Percentiles rank a stretch among this genome's conserved stretches.
Conservation (phyloP, 1,139 yeast species). For the Saccharomyces uvarum region DNA sequence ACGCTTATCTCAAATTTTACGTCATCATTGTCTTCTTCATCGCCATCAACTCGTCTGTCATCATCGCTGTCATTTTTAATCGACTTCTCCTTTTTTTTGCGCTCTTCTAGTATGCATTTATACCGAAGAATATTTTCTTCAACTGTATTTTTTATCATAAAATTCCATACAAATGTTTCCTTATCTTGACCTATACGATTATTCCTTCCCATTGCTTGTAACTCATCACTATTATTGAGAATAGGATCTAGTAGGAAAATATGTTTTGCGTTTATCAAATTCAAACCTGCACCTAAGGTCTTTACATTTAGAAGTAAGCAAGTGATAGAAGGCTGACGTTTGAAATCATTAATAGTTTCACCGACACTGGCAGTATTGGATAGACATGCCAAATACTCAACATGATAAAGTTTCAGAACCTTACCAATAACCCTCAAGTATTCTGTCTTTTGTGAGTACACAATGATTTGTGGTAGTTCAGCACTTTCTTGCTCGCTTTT, state of each 20-base stretch:
- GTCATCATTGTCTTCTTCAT: constrained; percentile 6
- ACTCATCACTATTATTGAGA: constrained; percentile 77
- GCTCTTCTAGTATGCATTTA: constrained; percentile 24
- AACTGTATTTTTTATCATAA: constrained; percentile 75
- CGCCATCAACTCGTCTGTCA: constrained; percentile 1
- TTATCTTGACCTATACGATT: constrained; percentile 84
- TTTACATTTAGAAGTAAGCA: constrained; percentile 79
- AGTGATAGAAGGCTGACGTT: constrained; percentile 56
- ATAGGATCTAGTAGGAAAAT: constrained; percentile 86
- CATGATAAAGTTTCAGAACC: constrained; percentile 57
- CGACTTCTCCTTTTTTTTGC: constrained; percentile 7
- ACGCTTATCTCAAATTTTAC: constrained; percentile 21
- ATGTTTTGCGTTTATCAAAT: constrained; percentile 84
- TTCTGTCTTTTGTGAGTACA: constrained; percentile 84
- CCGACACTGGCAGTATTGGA: constrained; percentile 22
- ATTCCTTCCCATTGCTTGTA: constrained; percentile 82
- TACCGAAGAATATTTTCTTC: constrained; percentile 74
- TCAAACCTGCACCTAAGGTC: constrained; percentile 83
- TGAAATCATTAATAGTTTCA: constrained; percentile 49
- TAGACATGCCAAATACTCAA: constrained; percentile 38
- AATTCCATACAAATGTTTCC: constrained; percentile 85
- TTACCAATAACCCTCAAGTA: constrained; percentile 57
- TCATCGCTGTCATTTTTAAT: neutral
- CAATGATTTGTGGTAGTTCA: constrained; percentile 51
- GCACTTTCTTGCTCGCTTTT: constrained; percentile 45